phyloP scores from a whole-genome alignment of 768 basidiomycete genomes.

The Collybiopsis luxurians region DNA sequence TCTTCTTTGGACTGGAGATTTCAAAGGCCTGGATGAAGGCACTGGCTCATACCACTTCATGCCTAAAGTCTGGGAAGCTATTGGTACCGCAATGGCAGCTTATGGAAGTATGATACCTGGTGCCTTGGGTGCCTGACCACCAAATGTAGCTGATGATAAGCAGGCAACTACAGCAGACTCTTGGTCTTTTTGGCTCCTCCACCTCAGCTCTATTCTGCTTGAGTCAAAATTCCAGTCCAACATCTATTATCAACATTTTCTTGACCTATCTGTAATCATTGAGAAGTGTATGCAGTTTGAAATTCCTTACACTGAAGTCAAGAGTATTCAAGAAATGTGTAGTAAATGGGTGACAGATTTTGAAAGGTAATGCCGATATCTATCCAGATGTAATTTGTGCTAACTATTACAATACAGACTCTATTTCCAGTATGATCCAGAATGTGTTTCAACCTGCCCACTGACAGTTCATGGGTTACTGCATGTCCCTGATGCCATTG shows the following conservation, averaged over 20 bases:
- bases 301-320: conserved; percentile 14
- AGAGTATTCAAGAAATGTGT: conserved; percentile 18
- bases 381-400: not conserved
- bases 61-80: conserved; percentile 35
- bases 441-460: conserved; percentile 15
- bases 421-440: conserved; percentile 18
- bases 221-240: conserved; percentile 15
- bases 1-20: conserved; percentile 33
- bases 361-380: conserved; percentile 22
- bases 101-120: conserved; percentile 24
- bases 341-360: conserved; percentile 24
- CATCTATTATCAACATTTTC: conserved; percentile 30
- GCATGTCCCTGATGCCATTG: conserved; percentile 20
- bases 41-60: conserved; percentile 26
- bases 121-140: conserved; percentile 23
- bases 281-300: conserved; percentile 27
- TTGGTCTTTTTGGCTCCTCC: conserved; percentile 26
- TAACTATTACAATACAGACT: conserved; percentile 9
- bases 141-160: conserved; percentile 19
- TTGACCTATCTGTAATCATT: conserved; percentile 25
- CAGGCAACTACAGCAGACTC: conserved; percentile 23
- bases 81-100: conserved; percentile 21
- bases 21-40: conserved; percentile 34
- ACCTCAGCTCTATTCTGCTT: conserved; percentile 26
- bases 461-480: conserved; percentile 21